These are phyloP conservation scores for Floccularia luteovirens DNA, from an alignment of 768 basidiomycete genomes.

Conservation along the genomic window DNA sequence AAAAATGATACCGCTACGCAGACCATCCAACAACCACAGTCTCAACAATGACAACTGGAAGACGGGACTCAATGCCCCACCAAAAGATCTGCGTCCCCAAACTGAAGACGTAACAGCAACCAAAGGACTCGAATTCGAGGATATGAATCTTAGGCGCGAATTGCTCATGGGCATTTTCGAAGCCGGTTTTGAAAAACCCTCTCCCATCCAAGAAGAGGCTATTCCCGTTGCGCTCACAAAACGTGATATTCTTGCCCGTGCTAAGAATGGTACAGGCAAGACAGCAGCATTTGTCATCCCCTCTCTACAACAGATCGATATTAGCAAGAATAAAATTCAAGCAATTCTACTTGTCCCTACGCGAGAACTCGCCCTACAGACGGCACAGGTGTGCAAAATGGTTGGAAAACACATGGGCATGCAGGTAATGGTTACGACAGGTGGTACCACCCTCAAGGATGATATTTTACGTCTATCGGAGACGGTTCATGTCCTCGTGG, in stretches of 20 bases:
- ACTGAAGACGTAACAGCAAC: conserved; percentile 96
- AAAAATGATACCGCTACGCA: conserved; percentile 8
- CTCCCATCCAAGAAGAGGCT: conserved; percentile 98
- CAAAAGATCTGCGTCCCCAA: conserved; percentile 90
- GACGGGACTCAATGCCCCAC: conserved; percentile 70
- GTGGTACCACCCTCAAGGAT: conserved; percentile 96
- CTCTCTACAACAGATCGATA: conserved; percentile 86
- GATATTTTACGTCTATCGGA: conserved; percentile 92
- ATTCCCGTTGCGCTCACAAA: conserved; percentile 92
- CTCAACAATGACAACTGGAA: conserved; percentile 68
- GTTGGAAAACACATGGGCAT: conserved; percentile 93
- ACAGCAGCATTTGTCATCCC: conserved; percentile 99
- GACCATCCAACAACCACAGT: conserved; percentile 24
- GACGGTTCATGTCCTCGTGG: conserved; percentile 91
- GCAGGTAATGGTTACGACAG: conserved; percentile 99
- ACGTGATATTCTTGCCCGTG: conserved; percentile 91
- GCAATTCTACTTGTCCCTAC: conserved; percentile 95
- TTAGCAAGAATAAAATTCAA: conserved; percentile 82
- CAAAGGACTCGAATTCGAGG: conserved; percentile 93
- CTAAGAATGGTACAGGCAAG: conserved; percentile 97
- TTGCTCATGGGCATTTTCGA: conserved; percentile 99
- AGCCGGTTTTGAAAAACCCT: conserved; percentile 94
- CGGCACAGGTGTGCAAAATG: conserved; percentile 96
- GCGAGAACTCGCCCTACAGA: conserved; percentile 97
- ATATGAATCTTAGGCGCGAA: conserved; percentile 86